Base-by-base conservation (phyloP, 345 rosid species). In the Hibiscus trionum region DNA sequence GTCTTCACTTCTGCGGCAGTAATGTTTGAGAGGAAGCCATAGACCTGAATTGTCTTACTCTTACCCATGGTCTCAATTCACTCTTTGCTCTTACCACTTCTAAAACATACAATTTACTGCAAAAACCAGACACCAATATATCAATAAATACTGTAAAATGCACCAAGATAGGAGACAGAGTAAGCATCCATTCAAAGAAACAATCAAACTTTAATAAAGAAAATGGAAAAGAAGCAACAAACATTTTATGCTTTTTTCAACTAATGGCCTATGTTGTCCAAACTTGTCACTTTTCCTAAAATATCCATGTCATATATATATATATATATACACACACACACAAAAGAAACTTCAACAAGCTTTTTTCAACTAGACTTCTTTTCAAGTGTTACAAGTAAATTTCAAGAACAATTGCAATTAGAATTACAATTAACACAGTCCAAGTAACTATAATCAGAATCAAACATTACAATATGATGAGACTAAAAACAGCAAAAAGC, bases 1-100 rank as follows among this genome's bases (percentile, higher is more conserved):
- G 16, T 46, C 58, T n/a, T 71, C 9, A 46, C 66, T 24, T 39
- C 21, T 6, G 26, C 74, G 0, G 58, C 67, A 44, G 26, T 6
- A 37, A 60, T 57, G 3, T 14, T 7, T 21, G 55, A 37, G 10
- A 35, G 74, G 42, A 71, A 71, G 10, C 66, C 57, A 39, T 2
- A 59, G 44, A 71, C 74, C 1, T 71, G 56, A 71, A 71, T 44
- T 9, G 74, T 71, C 74, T 60, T 70, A 7, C 64, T 70, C 73
- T 58, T 71, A 27, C 56, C 66, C 74, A 71, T 71, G 4, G 42
- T 16, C 15, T 26, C 37, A 71, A 26, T 58, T 37, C 35, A 39
- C 19, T 66, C 19, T 27, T 0, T 16, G 58, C 16, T 67, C 58
- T 50, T 27, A 49, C 39, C 46, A 42, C 11, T 42, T 42, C 21